Base-by-base conservation (phyloP, 1,284 basidiomycete species). In the Apiotrichum domesticum region DNA sequence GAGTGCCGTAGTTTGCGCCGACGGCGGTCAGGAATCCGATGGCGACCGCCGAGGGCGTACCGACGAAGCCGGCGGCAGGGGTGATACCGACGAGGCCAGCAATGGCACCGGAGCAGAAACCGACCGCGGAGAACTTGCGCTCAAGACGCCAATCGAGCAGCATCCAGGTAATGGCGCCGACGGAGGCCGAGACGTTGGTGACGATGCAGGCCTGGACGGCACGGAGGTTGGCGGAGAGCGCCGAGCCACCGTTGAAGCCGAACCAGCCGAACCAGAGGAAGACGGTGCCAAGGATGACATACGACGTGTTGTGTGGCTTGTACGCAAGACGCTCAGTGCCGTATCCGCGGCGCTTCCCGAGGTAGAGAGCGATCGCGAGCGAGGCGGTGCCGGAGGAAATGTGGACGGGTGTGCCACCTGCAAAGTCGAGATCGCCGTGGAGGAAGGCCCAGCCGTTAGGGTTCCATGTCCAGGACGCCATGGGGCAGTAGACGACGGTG, bases 251-350 rank as follows among this genome's bases (percentile, higher is more conserved):
- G 78, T 94, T 94, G 80, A 88, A 90, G 21, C 87, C 93, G 70
- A 94, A 92, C 94, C 94, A 97, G n/a, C 93, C 94, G 69, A 96
- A 93, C 94, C 93, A 98, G 57, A 98, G 88, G 77, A 98, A 85
- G 11, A 86, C 84, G 0, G 95, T 98, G 52, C 94, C 94, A 55
- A 98, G 80, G 53, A 97, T 81, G 64, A 98, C 89, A 74, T 94
- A 91, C 45, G 86, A 85, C 2, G 87, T 88, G 74, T 89, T 90
- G 75, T 90, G 84, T 11, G 62, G 62, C 79, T 93, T 90, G 84
- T 92, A 88, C 2, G 90, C 88, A 40, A 93, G 83, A 37, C 88
- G 84, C 69, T 92, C 88, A 3, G 93, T 95, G 34, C 94, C 94
- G 72, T 94, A 98, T 3, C 94, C 94, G 37, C 88, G 82, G 57